phyloP scores from a whole-genome alignment of 2,329 filamentous ascomycete genomes.

The Diaporthe eres region DNA sequence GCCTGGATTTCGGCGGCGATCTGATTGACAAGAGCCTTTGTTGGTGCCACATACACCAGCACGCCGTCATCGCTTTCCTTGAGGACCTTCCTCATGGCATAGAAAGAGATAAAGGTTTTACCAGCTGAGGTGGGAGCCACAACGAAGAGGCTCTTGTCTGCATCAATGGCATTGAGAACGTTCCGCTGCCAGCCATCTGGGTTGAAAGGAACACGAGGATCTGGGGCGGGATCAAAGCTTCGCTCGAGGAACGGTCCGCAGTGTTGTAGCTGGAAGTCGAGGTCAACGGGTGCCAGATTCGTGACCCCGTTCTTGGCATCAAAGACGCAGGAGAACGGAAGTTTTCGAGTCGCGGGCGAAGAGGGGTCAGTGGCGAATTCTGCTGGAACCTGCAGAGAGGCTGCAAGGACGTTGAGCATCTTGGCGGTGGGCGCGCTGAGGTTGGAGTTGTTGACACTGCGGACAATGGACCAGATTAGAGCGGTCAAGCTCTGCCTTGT shows the following conservation, averaged over 20 bases:
- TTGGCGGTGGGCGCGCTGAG: conserved; percentile 34
- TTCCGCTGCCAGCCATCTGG: conserved; percentile 84
- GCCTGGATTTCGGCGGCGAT: conserved; percentile 85
- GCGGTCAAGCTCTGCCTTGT: conserved; percentile 39
- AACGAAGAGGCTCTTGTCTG: conserved; percentile 78
- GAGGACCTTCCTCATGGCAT: conserved; percentile 84
- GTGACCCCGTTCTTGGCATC: conserved; percentile 19
- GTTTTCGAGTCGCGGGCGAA: background rate
- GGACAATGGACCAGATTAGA: conserved; percentile 44
- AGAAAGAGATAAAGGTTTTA: conserved; percentile 89
- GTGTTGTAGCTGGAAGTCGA: conserved; percentile 76
- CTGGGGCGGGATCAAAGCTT: conserved; percentile 77
- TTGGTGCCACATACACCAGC: conserved; percentile 84
- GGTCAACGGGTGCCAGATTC: conserved; percentile 25
- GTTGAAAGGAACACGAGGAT: conserved; percentile 77
- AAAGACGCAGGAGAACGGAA: conserved; percentile 28
- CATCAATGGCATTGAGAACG: conserved; percentile 81
- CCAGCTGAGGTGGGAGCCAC: conserved; percentile 84
- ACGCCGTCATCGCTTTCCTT: conserved; percentile 77
- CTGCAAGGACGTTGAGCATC: conserved; percentile 30
- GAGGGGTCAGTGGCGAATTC: conserved; percentile 12
- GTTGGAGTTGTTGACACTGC: conserved; percentile 34
- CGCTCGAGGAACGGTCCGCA: conserved; percentile 82
- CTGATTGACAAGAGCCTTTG: conserved; percentile 86
- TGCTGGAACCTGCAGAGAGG: background rate